Conservation (phyloP, 148 eudicot species). For the Heliamphora exappendiculata region DNA sequence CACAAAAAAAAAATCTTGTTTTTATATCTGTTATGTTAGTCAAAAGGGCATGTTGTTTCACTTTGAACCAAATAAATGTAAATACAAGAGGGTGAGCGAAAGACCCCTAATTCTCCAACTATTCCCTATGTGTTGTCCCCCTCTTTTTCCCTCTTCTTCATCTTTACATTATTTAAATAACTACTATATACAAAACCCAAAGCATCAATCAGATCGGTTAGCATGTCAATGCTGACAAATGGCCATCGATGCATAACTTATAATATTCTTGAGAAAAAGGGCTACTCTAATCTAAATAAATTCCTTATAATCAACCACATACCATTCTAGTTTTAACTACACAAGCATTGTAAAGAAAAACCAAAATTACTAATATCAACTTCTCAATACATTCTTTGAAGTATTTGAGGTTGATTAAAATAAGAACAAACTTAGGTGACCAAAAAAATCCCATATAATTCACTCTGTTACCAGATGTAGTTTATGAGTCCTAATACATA, state of each 20-base stretch:
- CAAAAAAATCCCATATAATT: neutral
- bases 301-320: neutral
- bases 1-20: neutral
- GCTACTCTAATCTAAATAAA: neutral
- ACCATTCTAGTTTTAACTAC: neutral
- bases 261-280: neutral
- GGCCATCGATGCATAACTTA: neutral
- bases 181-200: neutral
- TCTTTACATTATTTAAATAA: neutral
- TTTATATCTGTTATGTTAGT: neutral
- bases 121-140: neutral
- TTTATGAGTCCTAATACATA: neutral
- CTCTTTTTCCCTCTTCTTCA: neutral
- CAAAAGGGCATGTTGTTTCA: neutral
- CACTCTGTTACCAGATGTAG: neutral
- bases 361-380: neutral
- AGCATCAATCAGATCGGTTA: neutral
- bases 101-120: neutral
- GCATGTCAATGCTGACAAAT: neutral
- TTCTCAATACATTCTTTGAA: neutral
- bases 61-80: neutral
- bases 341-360: neutral
- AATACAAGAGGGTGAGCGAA: neutral
- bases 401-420: neutral
- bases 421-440: neutral